Percentiles rank a stretch among this genome's conserved stretches.
Conservation (phyloP, 208 protist genomes). For the Wallacemonas rigidus region DNA sequence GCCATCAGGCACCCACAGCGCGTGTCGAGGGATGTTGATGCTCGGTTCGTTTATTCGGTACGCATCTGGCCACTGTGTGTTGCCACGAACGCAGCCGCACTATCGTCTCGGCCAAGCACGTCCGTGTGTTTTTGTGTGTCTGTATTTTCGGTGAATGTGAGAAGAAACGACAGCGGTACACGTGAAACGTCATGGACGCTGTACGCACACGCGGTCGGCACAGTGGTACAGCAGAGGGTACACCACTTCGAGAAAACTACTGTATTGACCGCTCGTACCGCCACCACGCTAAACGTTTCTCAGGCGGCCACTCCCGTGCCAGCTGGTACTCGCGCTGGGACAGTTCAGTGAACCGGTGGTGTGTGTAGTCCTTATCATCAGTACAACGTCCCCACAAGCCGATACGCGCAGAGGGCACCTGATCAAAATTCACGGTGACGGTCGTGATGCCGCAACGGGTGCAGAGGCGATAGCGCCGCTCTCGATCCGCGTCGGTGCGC, state of each 20-base stretch:
- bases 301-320: slow-evolving; percentile 67
- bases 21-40: too few species aligned
- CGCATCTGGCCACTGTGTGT: too few species aligned
- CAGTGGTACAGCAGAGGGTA: too few species aligned
- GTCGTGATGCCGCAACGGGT: slow-evolving; percentile 83
- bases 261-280: slow-evolving; percentile 44
- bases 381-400: slow-evolving; percentile 85
- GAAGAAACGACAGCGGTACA: too few species aligned
- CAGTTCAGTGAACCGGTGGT: slow-evolving; percentile 75
- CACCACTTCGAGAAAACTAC: not conserved
- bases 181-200: too few species aligned
- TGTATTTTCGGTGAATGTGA: too few species aligned
- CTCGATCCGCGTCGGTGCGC: slow-evolving; percentile 57
- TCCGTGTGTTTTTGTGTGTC: too few species aligned
- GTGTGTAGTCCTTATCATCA: slow-evolving; percentile 85
- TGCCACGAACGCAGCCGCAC: too few species aligned
- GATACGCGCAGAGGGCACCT: slow-evolving; percentile 78
- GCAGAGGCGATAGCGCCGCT: slow-evolving; percentile 85
- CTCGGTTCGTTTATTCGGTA: too few species aligned
- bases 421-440: slow-evolving; percentile 86
- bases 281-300: slow-evolving; percentile 85
- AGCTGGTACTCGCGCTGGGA: slow-evolving; percentile 76
- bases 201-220: too few species aligned
- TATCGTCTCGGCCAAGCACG: too few species aligned
- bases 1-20: too few species aligned